Percentiles rank a stretch among this genome's conserved stretches.
Evolutionary conservation across 2,329 filamentous ascomycete species (phyloP).

Genomic region (Aspergillus piperis): DNA sequence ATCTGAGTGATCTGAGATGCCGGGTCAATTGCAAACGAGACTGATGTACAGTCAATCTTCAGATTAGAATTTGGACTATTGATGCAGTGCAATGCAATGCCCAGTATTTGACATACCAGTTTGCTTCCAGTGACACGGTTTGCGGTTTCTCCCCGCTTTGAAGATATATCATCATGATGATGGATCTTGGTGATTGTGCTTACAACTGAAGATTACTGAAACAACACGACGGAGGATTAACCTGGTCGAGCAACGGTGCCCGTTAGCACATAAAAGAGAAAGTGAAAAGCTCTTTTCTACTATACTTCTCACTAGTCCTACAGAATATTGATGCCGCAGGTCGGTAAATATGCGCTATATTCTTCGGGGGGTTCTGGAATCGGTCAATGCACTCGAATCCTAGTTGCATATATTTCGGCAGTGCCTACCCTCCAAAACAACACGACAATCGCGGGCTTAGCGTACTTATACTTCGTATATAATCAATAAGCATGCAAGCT

Average conservation of each 20-base stretch:
- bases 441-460: background rate
- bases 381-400: background rate
- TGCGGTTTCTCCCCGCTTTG: background rate
- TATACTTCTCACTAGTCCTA: background rate
- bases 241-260: too few species aligned
- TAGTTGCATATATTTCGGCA: background rate
- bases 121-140: background rate
- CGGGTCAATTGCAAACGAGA: conserved; percentile 1
- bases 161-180: background rate
- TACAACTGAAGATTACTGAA: background rate
- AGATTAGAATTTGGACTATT: conserved; percentile 13
- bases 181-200: background rate
- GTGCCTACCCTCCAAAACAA: background rate
- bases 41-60: conserved; percentile 13
- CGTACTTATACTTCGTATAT: background rate
- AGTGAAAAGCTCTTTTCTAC: too few species aligned
- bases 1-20: background rate
- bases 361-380: background rate
- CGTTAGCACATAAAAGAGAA: too few species aligned
- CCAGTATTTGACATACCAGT: background rate
- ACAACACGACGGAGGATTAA: too few species aligned
- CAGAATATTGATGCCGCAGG: background rate
- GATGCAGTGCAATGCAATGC: conserved; percentile 13
- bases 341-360: background rate
- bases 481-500: background rate